Conservation (phyloP, 441 rosid species). For the Mallotus repandus region DNA sequence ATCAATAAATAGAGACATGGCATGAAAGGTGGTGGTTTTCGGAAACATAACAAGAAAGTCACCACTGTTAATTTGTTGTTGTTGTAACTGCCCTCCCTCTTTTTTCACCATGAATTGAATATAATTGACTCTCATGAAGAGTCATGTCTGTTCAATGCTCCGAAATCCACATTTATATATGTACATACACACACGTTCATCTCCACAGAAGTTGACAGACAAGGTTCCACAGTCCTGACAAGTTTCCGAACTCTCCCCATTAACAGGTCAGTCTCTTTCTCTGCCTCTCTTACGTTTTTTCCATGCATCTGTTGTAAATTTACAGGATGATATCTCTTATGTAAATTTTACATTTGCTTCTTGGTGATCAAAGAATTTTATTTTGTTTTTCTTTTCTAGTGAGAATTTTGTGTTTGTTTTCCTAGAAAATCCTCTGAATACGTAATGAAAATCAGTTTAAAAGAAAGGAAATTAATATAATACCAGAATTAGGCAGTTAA, state of each 20-base stretch:
- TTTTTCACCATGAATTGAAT: too few species aligned
- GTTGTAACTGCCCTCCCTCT: neutral
- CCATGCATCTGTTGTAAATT: too few species aligned
- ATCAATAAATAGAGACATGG: neutral
- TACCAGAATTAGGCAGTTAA: neutral
- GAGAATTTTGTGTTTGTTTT: too few species aligned
- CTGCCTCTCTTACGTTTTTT: neutral
- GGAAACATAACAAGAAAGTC: neutral
- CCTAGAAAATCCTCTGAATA: too few species aligned
- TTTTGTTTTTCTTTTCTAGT: too few species aligned
- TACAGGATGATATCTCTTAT: too few species aligned
- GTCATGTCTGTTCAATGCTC: conserved; percentile 5
- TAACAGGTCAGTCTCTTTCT: neutral
- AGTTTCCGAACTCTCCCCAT: neutral
- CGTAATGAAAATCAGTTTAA: neutral
- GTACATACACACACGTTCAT: neutral
- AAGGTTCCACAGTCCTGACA: neutral
- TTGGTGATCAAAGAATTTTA: neutral
- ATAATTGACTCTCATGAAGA: neutral
- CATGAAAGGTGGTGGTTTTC: too few species aligned
- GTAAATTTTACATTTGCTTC: neutral
- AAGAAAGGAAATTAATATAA: neutral
- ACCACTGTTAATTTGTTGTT: neutral
- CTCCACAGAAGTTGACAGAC: neutral
- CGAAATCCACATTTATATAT: neutral